These are phyloP conservation scores for Xylariaceae sp. DNA, from an alignment of 2,329 filamentous ascomycete genomes.

Conservation along the genomic window DNA sequence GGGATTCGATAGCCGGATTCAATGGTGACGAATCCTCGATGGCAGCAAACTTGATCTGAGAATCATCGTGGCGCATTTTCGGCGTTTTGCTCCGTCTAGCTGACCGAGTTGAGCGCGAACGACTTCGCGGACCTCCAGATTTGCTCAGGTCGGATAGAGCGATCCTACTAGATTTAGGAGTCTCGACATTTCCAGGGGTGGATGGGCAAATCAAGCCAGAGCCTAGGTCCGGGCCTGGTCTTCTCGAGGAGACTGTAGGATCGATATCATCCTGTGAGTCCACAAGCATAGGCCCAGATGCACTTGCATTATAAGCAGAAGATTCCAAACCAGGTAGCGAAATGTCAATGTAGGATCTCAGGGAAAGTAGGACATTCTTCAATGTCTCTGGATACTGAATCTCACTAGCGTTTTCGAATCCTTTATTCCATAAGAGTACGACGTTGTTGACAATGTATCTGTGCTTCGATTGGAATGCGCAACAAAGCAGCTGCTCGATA, in stretches of 20 bases:
- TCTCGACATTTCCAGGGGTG: slow-evolving; percentile 29
- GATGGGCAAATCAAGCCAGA: slow-evolving; percentile 18
- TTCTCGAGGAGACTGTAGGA: slow-evolving; percentile 23
- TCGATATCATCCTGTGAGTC: slow-evolving; percentile 46
- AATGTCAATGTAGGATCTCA: slow-evolving; percentile 50
- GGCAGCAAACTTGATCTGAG: slow-evolving; percentile 70
- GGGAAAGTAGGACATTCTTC: slow-evolving; percentile 54
- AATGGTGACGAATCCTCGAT: slow-evolving; percentile 56
- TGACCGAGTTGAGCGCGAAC: slow-evolving; percentile 26
- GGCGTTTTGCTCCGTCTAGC: slow-evolving; percentile 41
- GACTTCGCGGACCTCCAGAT: slow-evolving; percentile 24
- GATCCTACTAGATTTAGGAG: slow-evolving; percentile 33
- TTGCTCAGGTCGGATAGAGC: slow-evolving; percentile 29
- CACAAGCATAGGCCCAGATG: slow-evolving; percentile 39
- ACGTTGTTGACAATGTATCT: slow-evolving; percentile 47
- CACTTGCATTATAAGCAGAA: slow-evolving; percentile 36
- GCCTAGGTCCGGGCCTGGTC: slow-evolving; percentile 10
- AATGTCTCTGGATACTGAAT: slow-evolving; percentile 62
- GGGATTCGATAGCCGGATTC: slow-evolving; percentile 54
- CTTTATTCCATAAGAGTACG: slow-evolving; percentile 60
- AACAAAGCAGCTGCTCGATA: slow-evolving; percentile 51
- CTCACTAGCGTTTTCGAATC: slow-evolving; percentile 56
- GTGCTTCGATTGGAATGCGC: slow-evolving; percentile 55
- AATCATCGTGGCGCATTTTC: slow-evolving; percentile 70
- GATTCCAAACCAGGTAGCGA: slow-evolving; percentile 41